These are phyloP conservation scores for Oryza punctata DNA, from an alignment of 176 grass and related monocot species.

Conservation along the genomic window DNA sequence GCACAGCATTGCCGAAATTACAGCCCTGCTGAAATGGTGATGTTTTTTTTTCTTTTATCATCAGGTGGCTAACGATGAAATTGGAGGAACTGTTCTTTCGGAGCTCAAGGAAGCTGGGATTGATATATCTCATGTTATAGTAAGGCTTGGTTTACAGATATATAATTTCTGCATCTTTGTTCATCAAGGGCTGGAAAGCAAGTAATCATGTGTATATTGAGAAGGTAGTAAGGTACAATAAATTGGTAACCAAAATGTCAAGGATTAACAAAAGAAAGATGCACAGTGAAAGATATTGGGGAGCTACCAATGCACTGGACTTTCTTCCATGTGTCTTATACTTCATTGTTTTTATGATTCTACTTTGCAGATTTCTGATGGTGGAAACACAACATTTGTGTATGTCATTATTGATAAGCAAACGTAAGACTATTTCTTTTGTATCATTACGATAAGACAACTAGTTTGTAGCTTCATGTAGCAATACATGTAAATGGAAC, in stretches of 20 bases:
- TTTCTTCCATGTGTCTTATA: background rate
- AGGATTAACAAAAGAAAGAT: background rate
- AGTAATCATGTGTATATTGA: background rate
- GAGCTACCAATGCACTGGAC: background rate
- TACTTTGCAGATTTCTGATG: constrained; percentile 40
- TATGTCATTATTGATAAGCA: constrained; percentile 61
- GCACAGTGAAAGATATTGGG: constrained; percentile 1
- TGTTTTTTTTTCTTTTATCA: background rate
- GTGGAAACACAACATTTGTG: constrained; percentile 46
- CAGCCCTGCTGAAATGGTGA: too few relatives aligned
- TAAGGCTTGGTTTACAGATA: constrained; percentile 24
- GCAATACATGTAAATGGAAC: background rate
- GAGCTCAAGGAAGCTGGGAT: constrained; percentile 45
- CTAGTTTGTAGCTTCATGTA: constrained; percentile 23
- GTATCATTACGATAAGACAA: background rate
- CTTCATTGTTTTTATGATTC: background rate
- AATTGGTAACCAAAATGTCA: background rate
- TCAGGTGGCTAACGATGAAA: constrained; percentile 54
- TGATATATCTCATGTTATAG: constrained; percentile 54
- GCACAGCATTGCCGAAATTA: background rate
- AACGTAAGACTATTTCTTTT: constrained; percentile 31
- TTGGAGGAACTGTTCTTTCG: constrained; percentile 36
- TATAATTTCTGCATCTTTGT: background rate
- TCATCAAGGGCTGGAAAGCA: background rate
- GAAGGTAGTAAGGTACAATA: background rate